Evolutionary conservation across 2,329 filamentous ascomycete species (phyloP), one percentile per base, ranked within the genome.

Genomic region (Stemphylium beticola): DNA sequence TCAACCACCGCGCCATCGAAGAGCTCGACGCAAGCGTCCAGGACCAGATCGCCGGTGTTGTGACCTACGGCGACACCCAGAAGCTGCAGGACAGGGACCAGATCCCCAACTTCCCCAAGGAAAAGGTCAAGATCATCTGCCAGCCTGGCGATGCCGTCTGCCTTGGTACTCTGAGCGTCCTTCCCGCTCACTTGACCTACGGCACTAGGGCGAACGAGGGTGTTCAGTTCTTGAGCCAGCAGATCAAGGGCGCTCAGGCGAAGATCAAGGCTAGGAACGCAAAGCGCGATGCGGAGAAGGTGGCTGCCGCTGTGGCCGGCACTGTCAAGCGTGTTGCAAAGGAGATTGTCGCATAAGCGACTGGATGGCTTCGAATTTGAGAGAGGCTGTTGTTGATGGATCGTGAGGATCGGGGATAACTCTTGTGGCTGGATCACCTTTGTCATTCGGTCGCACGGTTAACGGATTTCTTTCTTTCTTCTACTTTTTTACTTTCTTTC

Each of bases 61-160:
- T 80, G 6, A 71, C 78, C 11, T 81, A 79, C 53, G 81, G 72
- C 20, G 79, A 82, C 53, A 81, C 81, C 2, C 75, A 81, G 60
- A 76, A 76, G 48, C 54, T 54, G 44, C 70, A 74, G 55, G 68
- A 77, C 41, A 73, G 76, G 9, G 68, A 72, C 29, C 74, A 78
- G 57, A 72, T 81, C n/a, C 58, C 72, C 5, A 62, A 67, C 24
- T 79, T 78, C 60, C 74, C 75, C n/a, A 61, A 71, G 42, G 71
- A 69, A 1, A 78, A 82, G 61, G 74, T 77, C 4, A 76, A 81
- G 61, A 79, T 81, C 17, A 78, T 80, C 33, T 85, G 83, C 55
- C 77, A 81, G 26, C 40, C 58, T 3, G 82, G 79, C 0, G 83
- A 85, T 58, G 71, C 78, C 9, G 82, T 85, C 5, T 85, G 83